phyloP scores from a whole-genome alignment of 352 stramenopile genomes.

The Globisporangium carolinianum region DNA sequence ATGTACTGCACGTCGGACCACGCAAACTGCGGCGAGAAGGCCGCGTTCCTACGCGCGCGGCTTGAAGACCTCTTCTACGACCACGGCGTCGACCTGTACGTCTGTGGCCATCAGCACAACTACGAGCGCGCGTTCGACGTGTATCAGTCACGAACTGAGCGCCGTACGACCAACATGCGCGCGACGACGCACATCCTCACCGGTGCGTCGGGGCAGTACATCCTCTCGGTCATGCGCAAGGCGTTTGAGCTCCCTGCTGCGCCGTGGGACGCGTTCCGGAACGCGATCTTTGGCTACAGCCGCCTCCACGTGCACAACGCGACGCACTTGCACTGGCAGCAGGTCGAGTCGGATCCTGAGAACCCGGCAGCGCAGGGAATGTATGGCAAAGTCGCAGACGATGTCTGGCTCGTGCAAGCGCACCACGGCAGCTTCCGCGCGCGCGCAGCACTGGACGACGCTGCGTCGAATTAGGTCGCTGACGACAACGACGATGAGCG shows the following conservation, averaged over 20 bases:
- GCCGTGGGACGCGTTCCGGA: constrained; percentile 80
- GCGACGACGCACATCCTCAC: constrained; percentile 87
- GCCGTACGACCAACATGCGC: constrained; percentile 71
- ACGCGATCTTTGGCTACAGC: constrained; percentile 85
- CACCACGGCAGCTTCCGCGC: constrained; percentile 79
- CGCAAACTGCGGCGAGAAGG: constrained; percentile 60
- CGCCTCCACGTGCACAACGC: constrained; percentile 79
- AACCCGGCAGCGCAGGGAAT: constrained; percentile 65
- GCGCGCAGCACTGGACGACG: constrained; percentile 7
- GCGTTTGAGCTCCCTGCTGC: constrained; percentile 52
- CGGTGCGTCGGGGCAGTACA: constrained; percentile 81
- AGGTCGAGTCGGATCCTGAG: constrained; percentile 75
- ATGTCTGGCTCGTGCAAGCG: constrained; percentile 88
- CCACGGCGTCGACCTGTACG: constrained; percentile 81
- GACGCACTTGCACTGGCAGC: constrained; percentile 86
- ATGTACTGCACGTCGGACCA: constrained; percentile 87
- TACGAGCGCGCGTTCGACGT: constrained; percentile 86
- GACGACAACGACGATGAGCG: too few species aligned
- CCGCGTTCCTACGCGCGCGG: constrained; percentile 43
- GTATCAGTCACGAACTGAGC: constrained; percentile 52
- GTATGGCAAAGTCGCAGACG: constrained; percentile 80
- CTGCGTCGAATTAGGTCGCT: constrained; percentile 7
- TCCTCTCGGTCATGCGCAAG: constrained; percentile 75
- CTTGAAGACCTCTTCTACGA: constrained; percentile 79
- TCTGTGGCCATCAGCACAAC: constrained; percentile 89